These are phyloP conservation scores for Coniochaeta prunicola DNA, from an alignment of 2,329 filamentous ascomycete genomes.

Conservation along the genomic window DNA sequence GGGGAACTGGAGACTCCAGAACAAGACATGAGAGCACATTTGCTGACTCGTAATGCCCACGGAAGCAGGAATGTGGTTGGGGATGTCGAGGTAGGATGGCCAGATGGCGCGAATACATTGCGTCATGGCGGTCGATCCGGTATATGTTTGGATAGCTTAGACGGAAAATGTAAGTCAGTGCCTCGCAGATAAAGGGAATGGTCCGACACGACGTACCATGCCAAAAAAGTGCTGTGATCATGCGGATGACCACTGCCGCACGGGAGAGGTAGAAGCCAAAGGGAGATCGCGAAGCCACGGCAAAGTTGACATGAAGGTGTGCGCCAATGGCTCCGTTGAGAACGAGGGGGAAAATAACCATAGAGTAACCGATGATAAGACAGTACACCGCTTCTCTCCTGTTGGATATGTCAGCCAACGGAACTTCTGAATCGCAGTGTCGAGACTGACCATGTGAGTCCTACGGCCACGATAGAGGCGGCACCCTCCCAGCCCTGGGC, in stretches of 20 bases:
- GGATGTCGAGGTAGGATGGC: conserved; percentile 29
- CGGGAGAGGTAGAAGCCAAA: background rate
- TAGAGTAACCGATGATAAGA: background rate
- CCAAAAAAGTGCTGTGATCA: conserved; percentile 25
- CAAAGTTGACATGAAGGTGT: background rate
- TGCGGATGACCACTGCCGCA: conserved; percentile 18
- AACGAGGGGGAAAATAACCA: conserved; percentile 5
- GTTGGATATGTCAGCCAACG: background rate
- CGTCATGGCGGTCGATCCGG: conserved; percentile 19
- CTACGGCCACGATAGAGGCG: background rate
- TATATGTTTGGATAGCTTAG: conserved; percentile 21
- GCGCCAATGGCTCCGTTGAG: background rate
- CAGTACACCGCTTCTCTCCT: background rate
- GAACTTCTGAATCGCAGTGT: background rate
- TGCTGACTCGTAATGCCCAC: conserved; percentile 29
- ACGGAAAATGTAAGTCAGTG: background rate
- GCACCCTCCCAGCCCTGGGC: background rate
- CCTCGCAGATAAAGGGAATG: background rate
- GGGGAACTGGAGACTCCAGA: conserved; percentile 29
- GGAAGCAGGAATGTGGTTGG: conserved; percentile 26
- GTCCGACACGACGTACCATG: conserved; percentile 9
- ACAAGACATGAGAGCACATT: conserved; percentile 29
- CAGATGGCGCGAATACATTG: conserved; percentile 28
- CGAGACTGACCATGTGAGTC: background rate
- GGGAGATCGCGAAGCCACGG: background rate